phyloP scores from a whole-genome alignment of 2,329 filamentous ascomycete genomes.

The Fusarium austroafricanum region DNA sequence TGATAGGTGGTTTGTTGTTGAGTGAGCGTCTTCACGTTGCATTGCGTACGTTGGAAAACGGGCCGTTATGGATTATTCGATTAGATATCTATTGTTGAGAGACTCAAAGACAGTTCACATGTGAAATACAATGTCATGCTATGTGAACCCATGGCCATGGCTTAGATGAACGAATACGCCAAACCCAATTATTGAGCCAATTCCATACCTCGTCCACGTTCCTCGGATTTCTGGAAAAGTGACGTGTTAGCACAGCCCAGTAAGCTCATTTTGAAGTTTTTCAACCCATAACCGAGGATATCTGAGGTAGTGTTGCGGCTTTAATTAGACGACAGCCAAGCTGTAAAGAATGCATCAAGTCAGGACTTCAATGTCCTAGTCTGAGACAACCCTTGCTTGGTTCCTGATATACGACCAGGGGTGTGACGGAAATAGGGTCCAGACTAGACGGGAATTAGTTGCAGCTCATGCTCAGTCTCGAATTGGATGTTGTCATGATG shows the following conservation, averaged over 20 bases:
- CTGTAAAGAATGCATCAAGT: constrained; percentile 18
- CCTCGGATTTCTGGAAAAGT: constrained; percentile 31
- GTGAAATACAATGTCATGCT: background rate
- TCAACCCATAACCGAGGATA: constrained; percentile 40
- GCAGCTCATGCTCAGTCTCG: background rate
- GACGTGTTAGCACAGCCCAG: constrained; percentile 30
- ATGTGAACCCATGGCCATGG: background rate
- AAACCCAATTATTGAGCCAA: constrained; percentile 1
- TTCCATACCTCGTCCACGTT: background rate
- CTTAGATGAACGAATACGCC: background rate
- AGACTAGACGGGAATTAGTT: background rate
- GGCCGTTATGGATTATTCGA: background rate
- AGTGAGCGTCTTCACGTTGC: background rate
- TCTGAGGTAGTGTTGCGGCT: constrained; percentile 22
- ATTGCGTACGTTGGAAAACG: constrained; percentile 2
- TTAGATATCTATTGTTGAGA: constrained; percentile 30
- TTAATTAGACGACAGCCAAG: constrained; percentile 15
- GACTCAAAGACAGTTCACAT: constrained; percentile 24
- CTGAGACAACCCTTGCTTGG: constrained; percentile 29
- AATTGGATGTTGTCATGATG: background rate
- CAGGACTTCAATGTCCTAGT: constrained; percentile 42
- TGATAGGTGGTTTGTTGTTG: constrained; percentile 11
- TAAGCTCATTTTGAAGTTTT: constrained; percentile 20
- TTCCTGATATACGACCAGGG: constrained; percentile 29
- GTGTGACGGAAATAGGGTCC: constrained; percentile 6